Evolutionary conservation across 306 rosid genomes (phyloP).

Genomic region (Heteromeles arbutifolia): DNA sequence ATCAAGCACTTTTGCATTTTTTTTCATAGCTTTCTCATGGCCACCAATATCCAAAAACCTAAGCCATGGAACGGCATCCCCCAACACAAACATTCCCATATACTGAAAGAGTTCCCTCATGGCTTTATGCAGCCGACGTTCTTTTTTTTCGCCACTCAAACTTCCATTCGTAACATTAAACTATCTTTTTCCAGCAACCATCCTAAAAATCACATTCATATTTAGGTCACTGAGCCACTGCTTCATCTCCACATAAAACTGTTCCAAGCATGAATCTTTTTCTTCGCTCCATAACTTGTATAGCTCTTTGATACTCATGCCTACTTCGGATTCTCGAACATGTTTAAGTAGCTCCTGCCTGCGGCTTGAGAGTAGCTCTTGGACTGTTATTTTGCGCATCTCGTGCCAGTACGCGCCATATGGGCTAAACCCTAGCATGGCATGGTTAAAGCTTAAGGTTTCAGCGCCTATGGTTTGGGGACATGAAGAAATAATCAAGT

Average conservation of each 20-base stretch:
- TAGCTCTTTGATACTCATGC: slow-evolving; percentile 17
- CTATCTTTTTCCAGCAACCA: slow-evolving; percentile 27
- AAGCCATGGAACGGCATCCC: slow-evolving; percentile 36
- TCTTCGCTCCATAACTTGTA: slow-evolving; percentile 16
- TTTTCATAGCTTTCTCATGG: slow-evolving; percentile 31
- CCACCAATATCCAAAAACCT: slow-evolving; percentile 37
- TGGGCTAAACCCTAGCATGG: slow-evolving; percentile 27
- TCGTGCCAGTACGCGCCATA: slow-evolving; percentile 32
- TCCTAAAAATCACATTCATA: slow-evolving; percentile 27
- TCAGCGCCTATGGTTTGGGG: slow-evolving; percentile 2
- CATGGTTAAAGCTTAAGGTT: slow-evolving; percentile 27
- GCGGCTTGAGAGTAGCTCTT: slow-evolving; percentile 23
- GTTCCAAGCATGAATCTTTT: background rate
- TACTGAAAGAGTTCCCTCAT: slow-evolving; percentile 14
- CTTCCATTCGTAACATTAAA: background rate
- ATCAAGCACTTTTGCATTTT: background rate
- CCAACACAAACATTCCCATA: slow-evolving; percentile 17
- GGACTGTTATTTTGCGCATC: slow-evolving; percentile 24
- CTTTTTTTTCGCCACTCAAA: background rate
- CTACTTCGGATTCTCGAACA: slow-evolving; percentile 22
- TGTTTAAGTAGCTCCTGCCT: slow-evolving; percentile 24
- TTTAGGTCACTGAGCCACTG: slow-evolving; percentile 32
- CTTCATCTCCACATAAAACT: slow-evolving; percentile 27
- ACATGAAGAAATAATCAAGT: slow-evolving; percentile 18
- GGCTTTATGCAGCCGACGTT: background rate